Evolutionary conservation across 2,329 filamentous ascomycete species (phyloP), one percentile per base, ranked within the genome.

Genomic region (Dothideomycetidae sp.): DNA sequence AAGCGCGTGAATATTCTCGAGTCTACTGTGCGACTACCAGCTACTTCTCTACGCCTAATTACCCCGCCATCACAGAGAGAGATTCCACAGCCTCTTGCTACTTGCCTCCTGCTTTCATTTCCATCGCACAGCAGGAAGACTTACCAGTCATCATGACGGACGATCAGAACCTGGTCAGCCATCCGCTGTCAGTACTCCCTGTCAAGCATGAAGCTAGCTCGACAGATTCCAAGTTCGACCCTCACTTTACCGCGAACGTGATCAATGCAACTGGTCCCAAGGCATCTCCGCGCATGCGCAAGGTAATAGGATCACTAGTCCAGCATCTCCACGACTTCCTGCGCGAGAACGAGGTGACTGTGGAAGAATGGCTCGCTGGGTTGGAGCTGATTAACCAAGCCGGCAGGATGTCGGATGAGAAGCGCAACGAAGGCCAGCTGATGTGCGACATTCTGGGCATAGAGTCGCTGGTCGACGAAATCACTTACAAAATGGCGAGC

Each of bases 381-480:
- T 66, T 74, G 21, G 47, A 71, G 21, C 47, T 73, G 55, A 63
- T 78, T 50, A 78, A 78, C 49, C 68, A 67, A 61, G 69, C 71
- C 0, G 74, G 74, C 13, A 63, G 68, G 47, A 77, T 77, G 71
- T 75, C 70, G 43, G 62, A 71, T 46, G 63, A 70, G 31, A 68
- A 66, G 51, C 66, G 74, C 38, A 78, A 78, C 40, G 74, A 78
- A 57, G 70, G 70, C 14, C 73, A 77, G 44, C 59, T 74, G 2
- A 51, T 75, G 13, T 71, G 65, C 48, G 71, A 74, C 47, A 58
- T 75, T 23, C 60, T 75, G 21, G 71, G 71, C 13, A 56, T 76
- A 19, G 71, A 75, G 51, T 67, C 67, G 58, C 55, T 66, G 34
- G 80, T 86, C 32, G 82, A 88, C 55, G 81, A 88, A 54, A 88